Conservation (phyloP, 805 yeast species). For the Kluyveromyces dobzhanskii region DNA sequence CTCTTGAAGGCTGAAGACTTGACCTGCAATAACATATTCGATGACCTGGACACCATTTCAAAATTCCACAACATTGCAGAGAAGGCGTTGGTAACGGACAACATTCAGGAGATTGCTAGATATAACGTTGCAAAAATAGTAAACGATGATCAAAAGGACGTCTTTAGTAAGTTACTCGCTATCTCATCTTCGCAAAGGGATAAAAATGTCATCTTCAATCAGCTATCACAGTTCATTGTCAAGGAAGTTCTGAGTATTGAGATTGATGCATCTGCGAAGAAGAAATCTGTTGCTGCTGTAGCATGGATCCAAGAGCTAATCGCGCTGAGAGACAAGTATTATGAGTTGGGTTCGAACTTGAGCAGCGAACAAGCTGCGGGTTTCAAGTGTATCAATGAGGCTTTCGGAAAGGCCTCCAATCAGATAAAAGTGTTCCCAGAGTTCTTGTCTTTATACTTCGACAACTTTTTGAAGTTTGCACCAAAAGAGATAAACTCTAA, state of each 20-base stretch:
- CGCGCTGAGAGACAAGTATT: constrained; percentile 42
- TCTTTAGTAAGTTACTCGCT: constrained; percentile 3
- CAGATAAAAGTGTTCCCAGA: constrained; percentile 41
- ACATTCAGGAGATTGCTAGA: constrained; percentile 3
- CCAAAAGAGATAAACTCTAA: constrained; percentile 21
- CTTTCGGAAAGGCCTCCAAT: constrained; percentile 57
- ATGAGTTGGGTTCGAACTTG: constrained; percentile 37
- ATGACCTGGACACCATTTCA: constrained; percentile 15
- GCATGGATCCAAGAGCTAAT: constrained; percentile 60
- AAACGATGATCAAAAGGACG: neutral
- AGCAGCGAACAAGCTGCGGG: constrained; percentile 42
- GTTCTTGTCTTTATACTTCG: constrained; percentile 48
- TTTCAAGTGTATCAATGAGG: constrained; percentile 47
- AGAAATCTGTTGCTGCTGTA: constrained; percentile 43
- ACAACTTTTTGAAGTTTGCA: constrained; percentile 44
- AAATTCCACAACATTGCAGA: constrained; percentile 17
- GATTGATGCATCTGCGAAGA: constrained; percentile 21
- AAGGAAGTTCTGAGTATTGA: constrained; percentile 11
- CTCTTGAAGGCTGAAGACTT: neutral
- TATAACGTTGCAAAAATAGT: constrained; percentile 5
- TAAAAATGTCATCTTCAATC: constrained; percentile 5
- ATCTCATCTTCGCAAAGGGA: constrained; percentile 5
- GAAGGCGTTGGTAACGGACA: constrained; percentile 17
- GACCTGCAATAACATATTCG: constrained; percentile 9
- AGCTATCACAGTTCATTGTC: constrained; percentile 10